Evolutionary conservation across 495 filamentous ascomycete species (phyloP).

Genomic region (Aspergillus homomorphus): DNA sequence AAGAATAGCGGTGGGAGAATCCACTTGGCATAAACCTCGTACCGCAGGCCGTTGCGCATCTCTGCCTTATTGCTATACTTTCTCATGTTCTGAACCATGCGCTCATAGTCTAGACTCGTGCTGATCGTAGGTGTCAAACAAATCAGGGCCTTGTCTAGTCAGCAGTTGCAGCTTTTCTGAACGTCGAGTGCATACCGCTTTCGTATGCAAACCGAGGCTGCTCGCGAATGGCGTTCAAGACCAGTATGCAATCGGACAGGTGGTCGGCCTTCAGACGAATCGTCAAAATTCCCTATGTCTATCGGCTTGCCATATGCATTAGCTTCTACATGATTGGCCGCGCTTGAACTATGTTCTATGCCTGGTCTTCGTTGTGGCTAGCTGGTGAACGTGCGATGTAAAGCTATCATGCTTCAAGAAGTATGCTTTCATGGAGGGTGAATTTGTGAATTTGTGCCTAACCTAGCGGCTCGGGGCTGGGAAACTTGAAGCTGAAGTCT

Average conservation of each 20-base stretch:
- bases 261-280: neutral
- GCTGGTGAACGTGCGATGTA: neutral
- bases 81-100: neutral
- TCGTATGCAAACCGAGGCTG: neutral
- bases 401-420: neutral
- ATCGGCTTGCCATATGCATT: neutral
- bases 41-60: too few species aligned
- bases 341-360: neutral
- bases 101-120: neutral
- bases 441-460: neutral
- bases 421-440: neutral
- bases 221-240: neutral
- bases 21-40: neutral
- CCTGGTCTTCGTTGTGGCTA: neutral
- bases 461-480: neutral
- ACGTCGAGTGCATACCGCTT: neutral
- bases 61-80: neutral
- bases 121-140: neutral
- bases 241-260: neutral
- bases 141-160: neutral
- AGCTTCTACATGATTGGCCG: neutral
- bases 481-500: slow-evolving; percentile 7
- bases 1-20: too few species aligned
- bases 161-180: neutral
- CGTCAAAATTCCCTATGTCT: neutral